Base-by-base conservation (phyloP, 371 early-diverging fungal genomes). In the Catenaria anguillulae region DNA sequence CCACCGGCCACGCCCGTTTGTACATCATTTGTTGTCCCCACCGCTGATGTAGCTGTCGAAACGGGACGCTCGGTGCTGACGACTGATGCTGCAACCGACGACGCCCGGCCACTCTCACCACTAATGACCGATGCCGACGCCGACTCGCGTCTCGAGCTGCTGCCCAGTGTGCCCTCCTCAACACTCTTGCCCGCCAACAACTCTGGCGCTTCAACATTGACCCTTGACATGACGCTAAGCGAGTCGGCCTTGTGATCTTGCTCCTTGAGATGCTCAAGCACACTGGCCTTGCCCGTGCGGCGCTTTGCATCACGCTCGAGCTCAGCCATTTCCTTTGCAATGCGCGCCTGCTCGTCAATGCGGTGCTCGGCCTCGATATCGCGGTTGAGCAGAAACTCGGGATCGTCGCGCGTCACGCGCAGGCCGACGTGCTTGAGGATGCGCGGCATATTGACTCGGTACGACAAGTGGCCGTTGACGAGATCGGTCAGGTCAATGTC, bases 381-480 rank as follows among this genome's bases (percentile, higher is more conserved):
- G 29, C 29, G 26, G 52, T 29, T 26, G 21, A 50, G 21, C 52
- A 50, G 10, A 17, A 50, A 50, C 15, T 50, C 52, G 52, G 29
- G 52, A 8, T 50, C 52, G 52, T 29, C 52, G 29, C 21, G 8
- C 8, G 26, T 29, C 13, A 26, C 52, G 15, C 29, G 26, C 1
- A 50, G 26, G 21, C 52, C 52, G 52, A 84, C 78, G 24, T 81
- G 73, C 64, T 88, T 84, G 64, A 96, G 73, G 26, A 93, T 71
- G 59, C 78, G 72, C 0, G 97, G 97, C 74, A 91, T 78, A n/a
- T 80, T 75, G 26, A 77, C 69, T 40, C 89, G 83, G 67, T 96
- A 96, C 33, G 84, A 84, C 56, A 90, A 65, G 72, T 96, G 97
- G 2, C 93, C 92, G 29, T 84, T 81, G 29, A 96, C 79, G 5